Base-by-base conservation (phyloP, 768 basidiomycete species). In the Trametes cubensis region DNA sequence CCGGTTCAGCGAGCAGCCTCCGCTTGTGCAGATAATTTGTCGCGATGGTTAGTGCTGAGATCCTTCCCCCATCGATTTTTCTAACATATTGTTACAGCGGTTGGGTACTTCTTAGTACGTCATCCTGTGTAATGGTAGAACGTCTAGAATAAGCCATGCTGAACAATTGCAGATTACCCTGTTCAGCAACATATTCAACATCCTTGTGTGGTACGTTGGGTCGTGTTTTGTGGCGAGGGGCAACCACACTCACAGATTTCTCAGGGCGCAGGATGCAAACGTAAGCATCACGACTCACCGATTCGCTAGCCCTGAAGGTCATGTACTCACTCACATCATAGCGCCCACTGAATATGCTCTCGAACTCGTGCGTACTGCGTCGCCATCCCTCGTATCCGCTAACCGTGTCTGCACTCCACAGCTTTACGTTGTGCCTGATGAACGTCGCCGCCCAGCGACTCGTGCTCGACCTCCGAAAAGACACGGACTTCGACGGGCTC, bases 381-480 rank as follows among this genome's bases (percentile, higher is more conserved):
- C 14, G 21, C 7, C 15, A 20, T 21, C 26, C 21, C 1, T 2
- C 23, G 4, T n/a, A 26, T 1, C 1, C 20, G 0, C 23, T 54
- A 6, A 26, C 10, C 38, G 21, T 2, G 6, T 20, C 4, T 38
- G 3, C 28, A 13, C 26, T 4, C 1, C 17, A 10, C 55, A 61
- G 48, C 11, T 62, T 65, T 52, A 65, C 64, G 20, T 47, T 61
- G 15, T 55, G 48, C 30, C 52, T 66, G 17, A 58, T 66, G 52
- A 63, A 60, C 51, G 58, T 61, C 46, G 62, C 59, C 11, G 62
- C 55, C 40, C 66, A 66, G 39, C 62, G 66, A 18, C 60, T 66
- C 41, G 66, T 66, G 30, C 56, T 66, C 48, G 66, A 66, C 50
- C 56, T 66, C 20, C 66, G 66, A 23, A 64, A 65, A 21, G 58